These are phyloP conservation scores for Eimeria acervulina DNA, from an alignment of 169 alveolate genomes.

Conservation along the genomic window DNA sequence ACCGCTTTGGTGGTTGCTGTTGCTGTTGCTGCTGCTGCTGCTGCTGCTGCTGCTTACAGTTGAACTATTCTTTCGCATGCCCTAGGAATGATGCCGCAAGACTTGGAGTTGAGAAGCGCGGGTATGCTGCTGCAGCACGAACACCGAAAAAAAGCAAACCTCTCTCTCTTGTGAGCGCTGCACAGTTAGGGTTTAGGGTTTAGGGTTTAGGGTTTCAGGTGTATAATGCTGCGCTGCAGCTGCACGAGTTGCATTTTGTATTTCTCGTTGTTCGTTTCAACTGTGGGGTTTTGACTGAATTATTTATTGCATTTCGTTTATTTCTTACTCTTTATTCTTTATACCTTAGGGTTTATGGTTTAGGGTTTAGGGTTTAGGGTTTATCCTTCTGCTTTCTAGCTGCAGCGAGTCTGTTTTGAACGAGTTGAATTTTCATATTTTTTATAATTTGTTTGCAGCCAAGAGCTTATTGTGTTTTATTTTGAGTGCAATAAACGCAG, in stretches of 20 bases:
- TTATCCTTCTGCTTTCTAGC: neutral
- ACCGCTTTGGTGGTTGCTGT: neutral
- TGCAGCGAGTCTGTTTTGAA: constrained; percentile 25
- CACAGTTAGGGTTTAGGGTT: neutral
- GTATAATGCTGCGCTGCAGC: neutral
- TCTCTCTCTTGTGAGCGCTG: neutral
- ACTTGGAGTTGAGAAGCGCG: constrained; percentile 84
- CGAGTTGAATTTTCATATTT: neutral
- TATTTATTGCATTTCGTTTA: no score
- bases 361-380: neutral
- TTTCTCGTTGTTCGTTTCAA: neutral
- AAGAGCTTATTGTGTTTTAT: no score
- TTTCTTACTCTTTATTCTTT: no score
- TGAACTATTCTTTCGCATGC: constrained; percentile 88
- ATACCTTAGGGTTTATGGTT: neutral
- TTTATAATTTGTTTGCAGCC: neutral
- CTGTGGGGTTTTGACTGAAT: constrained; percentile 40
- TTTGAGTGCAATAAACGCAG: no score
- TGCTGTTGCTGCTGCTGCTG: constrained; percentile 42
- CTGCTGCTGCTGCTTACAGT: constrained; percentile 65
- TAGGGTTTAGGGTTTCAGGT: neutral
- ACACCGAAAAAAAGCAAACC: neutral
- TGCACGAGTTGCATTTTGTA: constrained; percentile 24
- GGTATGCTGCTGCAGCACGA: constrained; percentile 59
- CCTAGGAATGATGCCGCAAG: constrained; percentile 88